Evolutionary conservation across 257 asterid genomes (phyloP), one percentile per base, ranked within the genome.

Genomic region (Linderniella brevidens): DNA sequence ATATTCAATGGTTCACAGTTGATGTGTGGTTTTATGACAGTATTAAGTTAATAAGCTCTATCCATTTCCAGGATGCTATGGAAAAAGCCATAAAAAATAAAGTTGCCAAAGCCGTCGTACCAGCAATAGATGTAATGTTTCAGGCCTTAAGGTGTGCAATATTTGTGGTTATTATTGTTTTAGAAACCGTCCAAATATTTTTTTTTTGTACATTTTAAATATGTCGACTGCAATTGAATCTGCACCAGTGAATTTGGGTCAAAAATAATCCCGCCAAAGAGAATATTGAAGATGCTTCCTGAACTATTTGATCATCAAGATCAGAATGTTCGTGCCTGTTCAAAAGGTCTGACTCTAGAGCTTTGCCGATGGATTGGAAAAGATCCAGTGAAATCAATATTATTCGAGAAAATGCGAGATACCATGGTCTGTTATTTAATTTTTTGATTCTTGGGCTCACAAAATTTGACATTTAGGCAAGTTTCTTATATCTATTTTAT

Each of bases 311-410:
- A 85, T 64, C 99, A 90, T 72, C 96, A 82, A 76, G 99, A 90
- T 81, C 99, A 90, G 67, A 81, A 90, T 70, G 99, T 90, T 10
- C 99, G 99, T 46, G 93, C 99, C 50, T 90, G 94, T 54, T 82
- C 99, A 0, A 90, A 90, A 72, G 96, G 96, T 37, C 66, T 90
- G 59, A 90, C 99, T 2, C 72, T 90, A 44, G 99, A 90, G 76
- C 96, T 90, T 46, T 90, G 99, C 64, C 94, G 96, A 47, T 90
- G 99, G 99, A 90, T 90, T 54, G 94, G 94, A 60, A 90, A 82
- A 65, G 99, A 90, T 55, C 86, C 94, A 48, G 99, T 90, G 17
- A 90, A 90, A 64, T 90, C 99, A 43, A 85, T 86, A 64, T 64
- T 90, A 74, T 73, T 90, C 58, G 96, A 90, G 69, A 86, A 85